Percentiles rank a stretch among this genome's conserved stretches.
These are phyloP conservation scores for Rhododendron williamsianum DNA, from an alignment of 148 eudicot species.

Conservation along the genomic window DNA sequence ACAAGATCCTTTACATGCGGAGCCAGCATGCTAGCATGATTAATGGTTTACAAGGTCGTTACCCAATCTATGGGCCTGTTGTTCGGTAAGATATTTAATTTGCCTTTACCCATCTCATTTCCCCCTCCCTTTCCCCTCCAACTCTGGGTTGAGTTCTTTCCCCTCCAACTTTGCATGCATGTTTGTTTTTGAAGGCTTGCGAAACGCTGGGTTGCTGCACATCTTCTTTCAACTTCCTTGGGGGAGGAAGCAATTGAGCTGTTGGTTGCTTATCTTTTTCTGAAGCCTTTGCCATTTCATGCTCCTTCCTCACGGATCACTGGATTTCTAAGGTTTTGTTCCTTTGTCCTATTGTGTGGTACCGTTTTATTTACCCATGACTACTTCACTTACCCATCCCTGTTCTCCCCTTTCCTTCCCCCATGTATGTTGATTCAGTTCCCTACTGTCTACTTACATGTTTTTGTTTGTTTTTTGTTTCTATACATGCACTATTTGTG, in stretches of 20 bases:
- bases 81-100: constrained; percentile 46
- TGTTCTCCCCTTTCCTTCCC: background rate
- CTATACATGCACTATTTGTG: background rate
- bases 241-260: constrained; percentile 78
- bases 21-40: constrained; percentile 92
- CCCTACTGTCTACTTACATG: background rate
- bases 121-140: background rate
- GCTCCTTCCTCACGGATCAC: constrained; percentile 73
- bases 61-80: constrained; percentile 70
- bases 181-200: constrained; percentile 63
- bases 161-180: constrained; percentile 8
- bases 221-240: constrained; percentile 71
- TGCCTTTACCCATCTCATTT: background rate
- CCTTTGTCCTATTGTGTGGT: background rate
- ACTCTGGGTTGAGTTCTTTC: background rate
- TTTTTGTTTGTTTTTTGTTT: background rate
- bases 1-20: constrained; percentile 52
- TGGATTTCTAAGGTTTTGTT: constrained; percentile 72
- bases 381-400: background rate
- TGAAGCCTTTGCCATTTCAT: constrained; percentile 68
- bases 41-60: constrained; percentile 87
- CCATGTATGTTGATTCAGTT: background rate
- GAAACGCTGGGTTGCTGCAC: constrained; percentile 94
- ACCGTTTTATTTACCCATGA: background rate
- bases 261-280: constrained; percentile 74